phyloP scores from a whole-genome alignment of 1,139 yeast species.

The Taphrina deformans region DNA sequence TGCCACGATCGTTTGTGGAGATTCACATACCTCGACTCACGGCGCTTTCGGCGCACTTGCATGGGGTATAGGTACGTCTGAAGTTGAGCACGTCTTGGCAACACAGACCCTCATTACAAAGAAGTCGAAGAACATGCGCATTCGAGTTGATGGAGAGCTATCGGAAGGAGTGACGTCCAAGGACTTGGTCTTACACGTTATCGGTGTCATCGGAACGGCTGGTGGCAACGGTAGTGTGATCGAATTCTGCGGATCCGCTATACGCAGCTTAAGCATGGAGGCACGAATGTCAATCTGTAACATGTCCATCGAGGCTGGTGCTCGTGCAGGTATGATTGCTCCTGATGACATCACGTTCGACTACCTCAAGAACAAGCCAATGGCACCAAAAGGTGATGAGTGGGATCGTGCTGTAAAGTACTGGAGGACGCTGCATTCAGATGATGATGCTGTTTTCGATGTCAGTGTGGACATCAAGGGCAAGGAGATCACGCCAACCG shows the following conservation, averaged over 20 bases:
- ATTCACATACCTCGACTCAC: slow-evolving; percentile 96
- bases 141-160: slow-evolving; percentile 77
- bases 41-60: slow-evolving; percentile 99
- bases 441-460: slow-evolving; percentile 86
- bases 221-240: slow-evolving; percentile 98
- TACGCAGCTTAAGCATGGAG: slow-evolving; percentile 86
- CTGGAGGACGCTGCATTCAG: slow-evolving; percentile 86
- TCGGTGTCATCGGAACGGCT: slow-evolving; percentile 96
- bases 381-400: slow-evolving; percentile 93
- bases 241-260: slow-evolving; percentile 95
- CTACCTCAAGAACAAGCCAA: slow-evolving; percentile 87
- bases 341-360: slow-evolving; percentile 88
- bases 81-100: slow-evolving; percentile 96
- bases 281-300: slow-evolving; percentile 99
- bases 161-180: slow-evolving; percentile 89
- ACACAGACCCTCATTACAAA: slow-evolving; percentile 94
- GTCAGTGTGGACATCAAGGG: slow-evolving; percentile 78
- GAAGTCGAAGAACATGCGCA: slow-evolving; percentile 93
- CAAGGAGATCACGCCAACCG: slow-evolving; percentile 85
- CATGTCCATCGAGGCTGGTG: slow-evolving; percentile 98
- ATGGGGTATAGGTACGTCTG: slow-evolving; percentile 98
- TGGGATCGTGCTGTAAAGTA: slow-evolving; percentile 78
- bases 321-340: slow-evolving; percentile 98
- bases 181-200: slow-evolving; percentile 89
- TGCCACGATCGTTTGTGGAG: slow-evolving; percentile 98